Evolutionary conservation across 2,329 filamentous ascomycete genomes (phyloP), one percentile per base, ranked within the genome.

Genomic region (Microcyclospora tardicrescens): DNA sequence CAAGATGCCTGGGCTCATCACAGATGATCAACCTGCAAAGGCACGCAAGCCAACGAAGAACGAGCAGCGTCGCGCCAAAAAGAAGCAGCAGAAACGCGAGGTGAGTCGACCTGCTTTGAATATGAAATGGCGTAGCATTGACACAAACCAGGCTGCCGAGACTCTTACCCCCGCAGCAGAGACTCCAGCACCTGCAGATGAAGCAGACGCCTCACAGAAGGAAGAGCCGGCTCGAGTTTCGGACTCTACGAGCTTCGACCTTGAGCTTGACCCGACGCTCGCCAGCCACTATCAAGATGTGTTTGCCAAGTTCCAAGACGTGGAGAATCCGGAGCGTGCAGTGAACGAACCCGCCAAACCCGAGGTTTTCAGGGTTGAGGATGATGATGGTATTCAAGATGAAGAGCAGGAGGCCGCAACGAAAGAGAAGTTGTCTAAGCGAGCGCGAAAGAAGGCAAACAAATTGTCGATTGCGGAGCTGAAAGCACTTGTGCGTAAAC

Each of bases 391-490:
- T 41, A 86, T 93, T 45, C 84, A 84, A 6, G 81, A 84, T 46
- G 84, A 91, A 56, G 82, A 85, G 33, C 84, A 93, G 41, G 74
- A 75, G 37, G 61, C 59, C 27, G 77, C 82, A 49, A 72, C 57
- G 14, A 52, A 71, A 43, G 66, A 75, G 8, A 89, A 83, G 52
- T 61, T 96, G 16, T 95, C 87, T 24, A 96, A 95, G 65, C 95
- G 94, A 70, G 89, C 93, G 63, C 75, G 82, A 50, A 98, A 96
- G 66, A 77, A 82, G 63, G 71, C 86, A 57, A 93, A 82, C 65
- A 94, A 93, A 62, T 69, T 96, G 27, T 93, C 89, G 6, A 84
- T 98, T 43, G 91, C 91, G 35, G 86, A 96, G 62, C 73, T 98
- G 46, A 98, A 98, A 64, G 84, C 89, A 5, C 66, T 94, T 39